Percentiles rank a stretch among this genome's conserved stretches.
Conservation (phyloP, 2,329 filamentous ascomycete species). For the Aspergillus candidus region DNA sequence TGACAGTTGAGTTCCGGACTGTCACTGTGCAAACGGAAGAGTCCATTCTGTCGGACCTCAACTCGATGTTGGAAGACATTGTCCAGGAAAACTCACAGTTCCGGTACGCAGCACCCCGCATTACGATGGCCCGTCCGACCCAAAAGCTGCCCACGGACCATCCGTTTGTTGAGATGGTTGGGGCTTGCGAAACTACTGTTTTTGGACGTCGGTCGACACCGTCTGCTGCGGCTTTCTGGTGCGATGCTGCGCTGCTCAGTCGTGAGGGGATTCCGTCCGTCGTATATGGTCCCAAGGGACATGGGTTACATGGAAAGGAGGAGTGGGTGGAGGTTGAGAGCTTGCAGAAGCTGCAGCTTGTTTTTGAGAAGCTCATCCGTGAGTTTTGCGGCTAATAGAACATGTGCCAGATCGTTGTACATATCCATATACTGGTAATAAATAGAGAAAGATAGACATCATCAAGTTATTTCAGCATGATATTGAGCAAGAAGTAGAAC, state of each 20-base stretch:
- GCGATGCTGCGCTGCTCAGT: slow-evolving; percentile 46
- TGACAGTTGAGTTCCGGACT: slow-evolving; percentile 47
- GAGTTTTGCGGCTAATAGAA: slow-evolving; percentile 16
- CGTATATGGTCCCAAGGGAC: slow-evolving; percentile 44
- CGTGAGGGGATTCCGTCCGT: slow-evolving; percentile 43
- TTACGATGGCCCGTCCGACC: slow-evolving; percentile 40
- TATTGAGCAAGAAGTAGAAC: too few species aligned
- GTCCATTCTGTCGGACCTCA: slow-evolving; percentile 35
- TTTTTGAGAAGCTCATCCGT: slow-evolving; percentile 14
- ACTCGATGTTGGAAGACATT: slow-evolving; percentile 31
- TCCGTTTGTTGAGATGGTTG: slow-evolving; percentile 34
- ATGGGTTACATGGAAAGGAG: slow-evolving; percentile 47
- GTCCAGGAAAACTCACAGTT: slow-evolving; percentile 33
- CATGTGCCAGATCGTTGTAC: too few species aligned
- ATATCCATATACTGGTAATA: too few species aligned
- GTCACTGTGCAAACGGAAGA: slow-evolving; percentile 40
- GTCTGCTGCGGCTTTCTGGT: slow-evolving; percentile 41
- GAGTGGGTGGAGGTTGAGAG: slow-evolving; percentile 47
- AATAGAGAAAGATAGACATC: too few species aligned
- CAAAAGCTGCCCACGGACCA: slow-evolving; percentile 39
- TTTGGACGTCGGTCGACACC: slow-evolving; percentile 24
- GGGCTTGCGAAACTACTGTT: slow-evolving; percentile 20
- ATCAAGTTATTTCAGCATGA: too few species aligned
- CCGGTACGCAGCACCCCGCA: slow-evolving; percentile 32
- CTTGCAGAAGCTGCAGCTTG: slow-evolving; percentile 28